Base-by-base conservation (phyloP, 2,329 filamentous ascomycete genomes). In the Domatiomyces catenatus region DNA sequence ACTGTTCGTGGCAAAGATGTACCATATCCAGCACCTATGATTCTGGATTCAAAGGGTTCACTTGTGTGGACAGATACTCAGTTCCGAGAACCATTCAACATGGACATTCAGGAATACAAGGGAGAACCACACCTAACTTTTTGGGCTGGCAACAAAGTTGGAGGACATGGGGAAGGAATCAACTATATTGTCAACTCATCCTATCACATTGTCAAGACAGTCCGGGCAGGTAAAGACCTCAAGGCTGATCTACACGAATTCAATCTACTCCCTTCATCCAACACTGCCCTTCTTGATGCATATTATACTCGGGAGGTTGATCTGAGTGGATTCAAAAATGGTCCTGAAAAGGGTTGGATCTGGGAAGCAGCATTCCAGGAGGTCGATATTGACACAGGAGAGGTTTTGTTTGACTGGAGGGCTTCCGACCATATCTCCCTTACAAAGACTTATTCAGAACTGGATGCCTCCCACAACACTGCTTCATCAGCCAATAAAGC, bases 71-170 rank as follows among this genome's bases (percentile, higher is more conserved):
- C 22, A 19, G 48, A 59, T 53, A 50, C 54, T 7, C 56, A 56
- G 7, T 60, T 52, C 53, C 60, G 54, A 3, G 55, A 53, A 8
- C 58, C 61, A 5, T 59, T 63, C 42, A 71, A 71, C 55, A 56
- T 71, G 5, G 66, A 68, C 54, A 66, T 71, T 0, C 69, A 73
- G 56, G 54, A 58, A 5, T 73, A 68, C 52, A 64, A 63, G 48
- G 69, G 65, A 1, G 59, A 71, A 50, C 56, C 61, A 5, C 72
- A 71, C 58, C 56, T 74, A 44, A 72, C 69, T 0, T 73, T 73
- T 55, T 74, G 71, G 71, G 63, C 66, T n/a, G 70, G 71, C 18
- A 66, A 70, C 54, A 63, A 58, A 8, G 45, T 68, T 18, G 64
- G 65, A 2, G 71, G 69, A 2, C 70, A 72, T 56, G 71, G 71